phyloP scores from a whole-genome alignment of 2,329 filamentous ascomycete genomes.

The Colletotrichum shisoi region DNA sequence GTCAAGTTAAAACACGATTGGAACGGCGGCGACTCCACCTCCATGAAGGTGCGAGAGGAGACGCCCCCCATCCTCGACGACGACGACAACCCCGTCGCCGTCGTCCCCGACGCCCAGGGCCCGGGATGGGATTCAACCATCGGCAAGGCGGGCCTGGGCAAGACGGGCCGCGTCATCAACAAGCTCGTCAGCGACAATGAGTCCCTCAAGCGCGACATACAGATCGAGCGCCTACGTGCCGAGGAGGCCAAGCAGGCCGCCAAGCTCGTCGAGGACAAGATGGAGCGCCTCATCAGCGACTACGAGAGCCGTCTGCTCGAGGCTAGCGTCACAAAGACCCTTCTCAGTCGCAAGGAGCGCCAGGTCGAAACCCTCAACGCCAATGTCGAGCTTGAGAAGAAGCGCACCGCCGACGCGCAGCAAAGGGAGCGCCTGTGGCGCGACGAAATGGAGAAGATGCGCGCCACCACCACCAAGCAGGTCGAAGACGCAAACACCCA shows the following conservation, averaged over 20 bases:
- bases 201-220: conserved; percentile 74
- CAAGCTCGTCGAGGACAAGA: conserved; percentile 73
- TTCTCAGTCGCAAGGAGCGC: conserved; percentile 75
- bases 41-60: conserved; percentile 31
- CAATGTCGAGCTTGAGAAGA: conserved; percentile 70
- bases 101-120: conserved; percentile 48
- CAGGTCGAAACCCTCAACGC: conserved; percentile 74
- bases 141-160: conserved; percentile 74
- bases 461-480: conserved; percentile 66
- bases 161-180: conserved; percentile 82
- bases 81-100: conserved; percentile 33
- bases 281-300: conserved; percentile 72
- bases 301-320: conserved; percentile 75
- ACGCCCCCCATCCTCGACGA: conserved; percentile 29
- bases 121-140: conserved; percentile 71
- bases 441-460: conserved; percentile 69
- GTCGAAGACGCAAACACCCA: conserved; percentile 72
- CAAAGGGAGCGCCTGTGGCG: conserved; percentile 68
- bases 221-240: conserved; percentile 69
- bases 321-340: conserved; percentile 73
- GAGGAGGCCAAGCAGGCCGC: conserved; percentile 76
- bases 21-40: conserved; percentile 23
- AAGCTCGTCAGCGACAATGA: conserved; percentile 83
- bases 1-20: conserved; percentile 50
- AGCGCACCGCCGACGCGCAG: conserved; percentile 66